Evolutionary conservation across 805 yeast genomes (phyloP).

Genomic region (Ogataea henricii): DNA sequence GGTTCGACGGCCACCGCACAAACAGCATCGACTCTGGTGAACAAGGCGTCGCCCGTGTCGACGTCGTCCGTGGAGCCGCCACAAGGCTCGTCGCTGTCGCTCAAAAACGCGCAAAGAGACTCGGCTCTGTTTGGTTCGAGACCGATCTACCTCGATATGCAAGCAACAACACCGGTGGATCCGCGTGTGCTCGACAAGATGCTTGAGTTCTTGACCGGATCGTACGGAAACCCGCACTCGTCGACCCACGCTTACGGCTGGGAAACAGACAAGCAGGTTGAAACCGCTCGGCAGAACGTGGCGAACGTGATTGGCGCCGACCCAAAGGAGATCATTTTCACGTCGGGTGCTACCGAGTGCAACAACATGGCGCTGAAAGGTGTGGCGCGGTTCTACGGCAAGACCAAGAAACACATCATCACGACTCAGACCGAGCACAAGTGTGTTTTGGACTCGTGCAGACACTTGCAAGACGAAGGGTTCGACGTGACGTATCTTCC

Average conservation of each 20-base stretch:
- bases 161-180: slow-evolving; percentile 97
- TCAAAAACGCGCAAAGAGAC: slow-evolving; percentile 47
- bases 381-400: slow-evolving; percentile 88
- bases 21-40: slow-evolving; percentile 25
- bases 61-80: slow-evolving; percentile 40
- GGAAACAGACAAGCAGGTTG: slow-evolving; percentile 95
- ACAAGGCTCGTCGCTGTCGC: slow-evolving; percentile 45
- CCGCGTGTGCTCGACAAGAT: slow-evolving; percentile 92
- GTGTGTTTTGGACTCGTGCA: slow-evolving; percentile 96
- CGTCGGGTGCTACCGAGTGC: slow-evolving; percentile 97
- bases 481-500: slow-evolving; percentile 93
- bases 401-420: slow-evolving; percentile 89
- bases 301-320: slow-evolving; percentile 90
- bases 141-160: slow-evolving; percentile 96
- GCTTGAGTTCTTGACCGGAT: slow-evolving; percentile 84
- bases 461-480: slow-evolving; percentile 95
- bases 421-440: slow-evolving; percentile 98
- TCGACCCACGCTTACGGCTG: slow-evolving; percentile 97
- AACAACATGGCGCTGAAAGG: slow-evolving; percentile 96
- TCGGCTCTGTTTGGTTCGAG: slow-evolving; percentile 60
- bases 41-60: slow-evolving; percentile 26
- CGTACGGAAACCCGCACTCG: slow-evolving; percentile 97
- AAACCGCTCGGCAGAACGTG: slow-evolving; percentile 76
- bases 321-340: slow-evolving; percentile 94
- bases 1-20: not conserved